Evolutionary conservation across 768 basidiomycete species (phyloP), one percentile per base, ranked within the genome.

Genomic region (Gymnopilus junonius): DNA sequence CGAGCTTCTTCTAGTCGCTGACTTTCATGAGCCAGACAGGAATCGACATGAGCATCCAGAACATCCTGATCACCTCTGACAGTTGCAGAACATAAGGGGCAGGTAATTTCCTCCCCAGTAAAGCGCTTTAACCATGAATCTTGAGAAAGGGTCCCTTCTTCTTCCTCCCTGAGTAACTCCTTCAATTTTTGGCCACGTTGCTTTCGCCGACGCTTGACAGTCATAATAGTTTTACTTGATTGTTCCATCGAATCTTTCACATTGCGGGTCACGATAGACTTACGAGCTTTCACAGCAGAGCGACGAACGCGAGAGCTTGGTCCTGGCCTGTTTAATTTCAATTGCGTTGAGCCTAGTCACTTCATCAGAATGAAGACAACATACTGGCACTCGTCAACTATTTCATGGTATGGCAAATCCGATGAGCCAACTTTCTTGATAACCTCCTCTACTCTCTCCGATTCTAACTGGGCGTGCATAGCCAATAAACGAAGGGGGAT

Each of bases 21-120:
- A 55, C 71, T 78, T 67, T 87, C 85, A 67, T 91, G 78, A 4
- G 85, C 86, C 43, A 94, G 73, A 71, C 93, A 94, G 7, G 90
- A 80, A 68, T 94, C 90, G n/a, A 94, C 84, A 74, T 94, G 93
- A 15, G 91, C 91, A 67, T 91, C 87, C 2, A 92, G 69, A 8
- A 92, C 87, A 63, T 92, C 92, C 45, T 82, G 79, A 68, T 92
- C 92, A 1, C 92, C 92, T 48, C 74, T 76, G 1, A 92, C 80
- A 15, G 73, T 74, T 40, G 75, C 75, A 46, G 81, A 74, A 70
- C 92, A 94, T 23, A 94, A 85, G 1, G 92, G 93, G 68, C 92
- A 94, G n/a, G 80, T 69, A 15, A 83, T 79, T 29, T 80, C 82
- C 43, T 78, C 78, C 2, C 75, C 76, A n/a, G 69, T 77, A 40